Percentiles rank a stretch among this genome's conserved stretches.
phyloP scores from a whole-genome alignment of 2,329 filamentous ascomycete genomes.

The Cordyceps cateniannulata region DNA sequence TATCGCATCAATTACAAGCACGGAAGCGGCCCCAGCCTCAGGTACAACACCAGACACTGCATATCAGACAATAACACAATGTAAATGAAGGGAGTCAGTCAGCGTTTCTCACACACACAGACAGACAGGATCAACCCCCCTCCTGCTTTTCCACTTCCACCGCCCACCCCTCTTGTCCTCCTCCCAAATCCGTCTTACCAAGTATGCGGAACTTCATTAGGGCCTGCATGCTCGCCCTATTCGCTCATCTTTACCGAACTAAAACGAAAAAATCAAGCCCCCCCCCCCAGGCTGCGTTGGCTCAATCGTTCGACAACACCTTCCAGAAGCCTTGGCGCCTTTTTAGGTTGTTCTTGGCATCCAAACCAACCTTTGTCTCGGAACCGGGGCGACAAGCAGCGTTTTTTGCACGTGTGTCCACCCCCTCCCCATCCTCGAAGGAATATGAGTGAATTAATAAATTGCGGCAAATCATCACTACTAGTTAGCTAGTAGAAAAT shows the following conservation, averaged over 20 bases:
- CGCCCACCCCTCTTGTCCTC: background rate
- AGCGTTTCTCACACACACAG: background rate
- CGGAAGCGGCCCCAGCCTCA: background rate
- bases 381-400: background rate
- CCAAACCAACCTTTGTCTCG: background rate
- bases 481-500: background rate
- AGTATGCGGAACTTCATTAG: background rate
- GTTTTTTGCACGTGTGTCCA: background rate
- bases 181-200: too few relatives aligned
- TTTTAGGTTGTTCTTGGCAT: background rate
- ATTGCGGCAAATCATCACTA: background rate
- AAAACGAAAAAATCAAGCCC: background rate
- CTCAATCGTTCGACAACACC: background rate
- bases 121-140: background rate
- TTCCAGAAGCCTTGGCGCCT: conserved; percentile 7
- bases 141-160: background rate
- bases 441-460: conserved; percentile 6
- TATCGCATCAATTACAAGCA: conserved; percentile 2
- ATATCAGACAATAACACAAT: background rate
- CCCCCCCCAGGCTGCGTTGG: background rate
- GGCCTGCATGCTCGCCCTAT: background rate
- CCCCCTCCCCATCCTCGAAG: background rate
- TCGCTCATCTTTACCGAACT: background rate
- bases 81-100: background rate
- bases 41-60: background rate